phyloP scores from a whole-genome alignment of 73 alveolate genomes.

The Paramecium sonneborni region DNA sequence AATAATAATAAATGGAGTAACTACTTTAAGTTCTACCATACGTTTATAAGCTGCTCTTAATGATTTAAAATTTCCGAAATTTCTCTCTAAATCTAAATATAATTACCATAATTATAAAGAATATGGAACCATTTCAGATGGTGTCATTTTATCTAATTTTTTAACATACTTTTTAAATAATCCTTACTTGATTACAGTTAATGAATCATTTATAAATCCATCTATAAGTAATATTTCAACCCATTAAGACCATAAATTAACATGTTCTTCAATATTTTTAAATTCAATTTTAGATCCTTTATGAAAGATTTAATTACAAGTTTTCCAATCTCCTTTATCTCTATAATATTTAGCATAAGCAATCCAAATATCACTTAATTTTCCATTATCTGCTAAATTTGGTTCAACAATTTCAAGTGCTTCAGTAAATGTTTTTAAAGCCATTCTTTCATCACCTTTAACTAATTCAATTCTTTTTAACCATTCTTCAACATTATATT shows the following conservation, averaged over 20 bases:
- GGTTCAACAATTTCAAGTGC: slow-evolving; percentile 92
- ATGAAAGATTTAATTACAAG: slow-evolving; percentile 75
- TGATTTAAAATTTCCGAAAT: slow-evolving; percentile 80
- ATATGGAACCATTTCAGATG: slow-evolving; percentile 57
- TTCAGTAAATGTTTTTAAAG: slow-evolving; percentile 85
- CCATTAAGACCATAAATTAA: slow-evolving; percentile 82
- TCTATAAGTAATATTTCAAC: slow-evolving; percentile 80
- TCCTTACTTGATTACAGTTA: slow-evolving; percentile 74
- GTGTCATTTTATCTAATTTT: slow-evolving; percentile 70
- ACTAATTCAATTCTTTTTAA: slow-evolving; percentile 82
- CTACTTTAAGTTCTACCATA: slow-evolving; percentile 83
- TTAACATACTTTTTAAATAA: slow-evolving; percentile 71
- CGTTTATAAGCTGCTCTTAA: slow-evolving; percentile 78
- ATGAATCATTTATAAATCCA: slow-evolving; percentile 80
- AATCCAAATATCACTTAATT: slow-evolving; percentile 88
- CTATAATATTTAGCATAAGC: slow-evolving; percentile 88
- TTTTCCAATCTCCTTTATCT: slow-evolving; percentile 74
- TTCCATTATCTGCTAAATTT: slow-evolving; percentile 85
- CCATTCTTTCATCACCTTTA: slow-evolving; percentile 73
- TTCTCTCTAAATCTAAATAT: slow-evolving; percentile 85
- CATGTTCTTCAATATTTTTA: slow-evolving; percentile 80
- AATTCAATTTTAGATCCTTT: slow-evolving; percentile 76
- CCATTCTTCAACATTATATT: slow-evolving; percentile 96
- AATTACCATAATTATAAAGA: slow-evolving; percentile 77
- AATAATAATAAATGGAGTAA: slow-evolving; percentile 75